Evolutionary conservation across 352 stramenopile species (phyloP).

Genomic region (Phytopythium mirpurense): DNA sequence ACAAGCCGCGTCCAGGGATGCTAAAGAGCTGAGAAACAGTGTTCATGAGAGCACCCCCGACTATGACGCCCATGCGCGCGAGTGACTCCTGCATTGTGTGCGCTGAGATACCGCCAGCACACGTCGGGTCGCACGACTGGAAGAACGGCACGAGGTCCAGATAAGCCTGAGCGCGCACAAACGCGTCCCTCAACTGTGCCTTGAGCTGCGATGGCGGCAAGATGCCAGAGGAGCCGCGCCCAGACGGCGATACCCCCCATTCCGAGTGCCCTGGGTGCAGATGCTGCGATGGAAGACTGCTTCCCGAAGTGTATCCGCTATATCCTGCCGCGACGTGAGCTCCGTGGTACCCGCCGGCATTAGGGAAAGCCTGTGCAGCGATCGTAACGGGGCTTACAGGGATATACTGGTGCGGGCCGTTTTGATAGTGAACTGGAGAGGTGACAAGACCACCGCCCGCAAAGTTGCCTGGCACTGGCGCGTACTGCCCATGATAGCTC

Average conservation of each 20-base stretch:
- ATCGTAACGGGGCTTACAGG: constrained; percentile 24
- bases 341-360: neutral
- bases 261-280: neutral
- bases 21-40: constrained; percentile 39
- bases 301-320: neutral
- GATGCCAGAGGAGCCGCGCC: neutral
- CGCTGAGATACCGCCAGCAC: constrained; percentile 27
- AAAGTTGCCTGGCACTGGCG: neutral
- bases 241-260: neutral
- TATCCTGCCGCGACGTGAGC: neutral
- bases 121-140: constrained; percentile 38
- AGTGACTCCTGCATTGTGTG: constrained; percentile 44
- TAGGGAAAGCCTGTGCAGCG: constrained; percentile 6
- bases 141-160: constrained; percentile 45
- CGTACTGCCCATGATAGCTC: neutral
- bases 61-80: constrained; percentile 32
- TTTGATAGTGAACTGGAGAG: constrained; percentile 22
- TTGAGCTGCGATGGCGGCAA: constrained; percentile 24
- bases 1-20: constrained; percentile 20
- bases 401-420: constrained; percentile 7
- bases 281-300: neutral
- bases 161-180: constrained; percentile 39
- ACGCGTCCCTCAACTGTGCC: constrained; percentile 36
- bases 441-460: constrained; percentile 11
- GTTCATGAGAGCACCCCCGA: constrained; percentile 26